Evolutionary conservation across 1,284 basidiomycete species (phyloP), one percentile per base, ranked within the genome.

Genomic region (Fomes fomentarius): DNA sequence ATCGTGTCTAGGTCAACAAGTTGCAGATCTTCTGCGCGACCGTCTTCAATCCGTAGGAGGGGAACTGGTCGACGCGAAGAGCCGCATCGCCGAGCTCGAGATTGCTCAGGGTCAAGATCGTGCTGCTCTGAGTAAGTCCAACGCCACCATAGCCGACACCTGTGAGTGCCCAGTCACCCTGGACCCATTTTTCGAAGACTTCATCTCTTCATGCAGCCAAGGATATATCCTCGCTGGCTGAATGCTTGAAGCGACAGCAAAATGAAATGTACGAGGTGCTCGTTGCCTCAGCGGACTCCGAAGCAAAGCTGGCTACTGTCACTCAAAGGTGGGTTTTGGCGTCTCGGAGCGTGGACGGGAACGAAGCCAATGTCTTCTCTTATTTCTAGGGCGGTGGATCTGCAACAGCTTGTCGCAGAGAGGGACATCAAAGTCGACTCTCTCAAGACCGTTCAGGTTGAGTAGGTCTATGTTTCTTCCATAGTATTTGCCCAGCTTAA

Each of bases 1-100:
- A 28, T 22, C 44, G 35, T 22, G 47, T 43, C 46, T 41, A 75
- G 72, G 66, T 19, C 66, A 69, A 25, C 68, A 75, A 55, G 72
- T 74, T 2, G 63, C 68, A 11, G 72, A 74, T 42, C 58, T 75
- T 3, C 64, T 74, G 4, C 70, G 71, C 11, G 72, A 74, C 44
- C 67, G 68, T 41, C 62, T 75, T 26, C 64, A 70, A 25, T 66
- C 66, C 9, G 49, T 71, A 4, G 66, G 69, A 12, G 64, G 67
- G 21, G 72, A 75, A 38, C 63, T 74, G 17, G 50, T 66, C 11
- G 71, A 74, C 31, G 68, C 69, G 2, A 69, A 63, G 48, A 61
- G 53, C 26, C 70, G 72, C 2, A 50, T 71, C 15, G 42, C 60
- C 0, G 68, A 68, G 10, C 58, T 69, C 0, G 72, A 75, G 44